phyloP scores from a whole-genome alignment of 129 eudicot genomes.

The Saussurea involucrata region DNA sequence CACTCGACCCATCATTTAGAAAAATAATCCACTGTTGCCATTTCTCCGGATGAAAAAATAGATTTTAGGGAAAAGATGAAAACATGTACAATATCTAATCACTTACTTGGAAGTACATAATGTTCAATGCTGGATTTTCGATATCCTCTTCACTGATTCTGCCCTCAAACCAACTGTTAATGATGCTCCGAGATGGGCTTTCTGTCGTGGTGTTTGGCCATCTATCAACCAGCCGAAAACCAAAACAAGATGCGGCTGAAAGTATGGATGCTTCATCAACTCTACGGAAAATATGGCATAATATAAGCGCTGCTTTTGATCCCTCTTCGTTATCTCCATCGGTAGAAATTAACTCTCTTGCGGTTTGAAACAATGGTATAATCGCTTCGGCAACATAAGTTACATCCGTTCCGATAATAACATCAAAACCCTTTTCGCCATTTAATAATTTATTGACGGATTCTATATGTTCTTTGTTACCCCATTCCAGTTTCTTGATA shows the following conservation, averaged over 20 bases:
- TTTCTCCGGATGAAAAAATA: no score
- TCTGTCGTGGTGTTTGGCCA: slow-evolving; percentile 44
- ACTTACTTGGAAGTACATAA: slow-evolving; percentile 51
- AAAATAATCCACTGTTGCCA: no score
- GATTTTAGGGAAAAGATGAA: no score
- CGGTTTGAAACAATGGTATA: slow-evolving; percentile 73
- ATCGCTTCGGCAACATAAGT: slow-evolving; percentile 78
- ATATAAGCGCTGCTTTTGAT: slow-evolving; percentile 48
- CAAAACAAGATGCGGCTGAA: slow-evolving; percentile 65
- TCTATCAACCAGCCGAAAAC: slow-evolving; percentile 66
- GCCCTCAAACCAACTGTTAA: slow-evolving; percentile 51
- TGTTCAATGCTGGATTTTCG: slow-evolving; percentile 64
- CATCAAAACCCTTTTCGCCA: slow-evolving; percentile 60
- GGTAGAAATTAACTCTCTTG: slow-evolving; percentile 50
- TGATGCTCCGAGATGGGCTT: slow-evolving; percentile 27
- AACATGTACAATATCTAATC: neutral
- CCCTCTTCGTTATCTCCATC: slow-evolving; percentile 14
- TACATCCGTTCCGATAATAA: slow-evolving; percentile 80
- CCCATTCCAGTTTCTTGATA: slow-evolving; percentile 66
- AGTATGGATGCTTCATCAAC: slow-evolving; percentile 85
- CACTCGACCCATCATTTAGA: no score
- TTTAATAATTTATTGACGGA: slow-evolving; percentile 33
- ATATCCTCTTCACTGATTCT: slow-evolving; percentile 25
- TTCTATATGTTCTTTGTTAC: slow-evolving; percentile 54
- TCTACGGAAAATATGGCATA: slow-evolving; percentile 79